Base-by-base conservation (phyloP, 1,284 basidiomycete species). In the Cutaneotrichosporon cyanovorans region DNA sequence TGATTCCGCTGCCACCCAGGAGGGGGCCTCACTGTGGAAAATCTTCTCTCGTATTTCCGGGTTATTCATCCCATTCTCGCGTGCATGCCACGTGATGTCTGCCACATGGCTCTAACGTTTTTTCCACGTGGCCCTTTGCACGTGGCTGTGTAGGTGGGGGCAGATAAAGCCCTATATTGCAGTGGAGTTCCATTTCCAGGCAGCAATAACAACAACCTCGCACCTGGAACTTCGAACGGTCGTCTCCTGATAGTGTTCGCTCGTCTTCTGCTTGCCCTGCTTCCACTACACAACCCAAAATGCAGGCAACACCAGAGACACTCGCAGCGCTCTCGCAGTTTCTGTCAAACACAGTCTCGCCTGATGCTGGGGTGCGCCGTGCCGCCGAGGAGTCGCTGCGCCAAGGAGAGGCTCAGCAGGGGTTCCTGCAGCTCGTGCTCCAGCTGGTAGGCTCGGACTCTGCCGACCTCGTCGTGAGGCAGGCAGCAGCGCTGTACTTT, bases 401-500 rank as follows among this genome's bases (percentile, higher is more conserved):
- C 48, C 68, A 76, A 36, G 76, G 83, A 56, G 85, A 86, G 57
- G 54, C 70, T 2, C 85, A 90, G 61, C 76, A 77, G 2, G 85
- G 84, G n/a, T 95, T 93, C 71, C 76, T 90, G 14, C 74, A 79
- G 37, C 79, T 92, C 51, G 80, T 89, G 47, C 78, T 91, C 53
- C 77, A 85, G 58, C 65, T 75, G 31, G 72, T 80, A 2, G 78
- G 83, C 61, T 79, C 84, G 65, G 80, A 80, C 51, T 46, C 48
- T 14, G 61, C 58, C 9, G 60, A 63, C 38, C 58, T 63, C 56
- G 74, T 84, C 1, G 79, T 86, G 31, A 76, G 88, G 59, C 80
- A 91, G 48, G 81, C 87, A 2, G 90, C 80, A 1, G 83, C 84
- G 48, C 82, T 93, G 37, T 90, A 85, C 71, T 81, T 93, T 55